Conservation (phyloP, 163 green algal species). For the Prototheca wickerhamii region DNA sequence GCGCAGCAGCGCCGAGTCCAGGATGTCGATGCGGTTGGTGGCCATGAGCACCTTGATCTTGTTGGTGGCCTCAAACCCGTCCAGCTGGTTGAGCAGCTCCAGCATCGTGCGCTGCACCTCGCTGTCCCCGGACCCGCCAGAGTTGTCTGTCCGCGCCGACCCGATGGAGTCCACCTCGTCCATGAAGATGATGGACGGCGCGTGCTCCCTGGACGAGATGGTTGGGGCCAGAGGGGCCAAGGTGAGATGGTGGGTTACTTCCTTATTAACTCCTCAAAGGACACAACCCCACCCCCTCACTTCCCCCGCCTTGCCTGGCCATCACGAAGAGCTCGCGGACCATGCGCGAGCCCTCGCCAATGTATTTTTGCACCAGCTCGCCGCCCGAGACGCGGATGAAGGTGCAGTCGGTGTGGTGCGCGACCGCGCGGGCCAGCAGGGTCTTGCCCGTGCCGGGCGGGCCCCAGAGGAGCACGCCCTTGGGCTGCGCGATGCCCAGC, state of each 20-base stretch:
- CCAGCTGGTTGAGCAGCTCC: conserved; percentile 99
- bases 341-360: conserved; percentile 95
- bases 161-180: conserved; percentile 99
- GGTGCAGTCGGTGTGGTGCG: conserved; percentile 99
- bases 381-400: conserved; percentile 97
- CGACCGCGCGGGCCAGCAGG: conserved; percentile 91
- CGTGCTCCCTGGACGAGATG: conserved; percentile 73
- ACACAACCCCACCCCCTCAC: background rate
- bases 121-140: conserved; percentile 68
- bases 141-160: conserved; percentile 76
- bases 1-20: conserved; percentile 91
- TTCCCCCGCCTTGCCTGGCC: conserved; percentile 55
- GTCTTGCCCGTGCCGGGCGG: conserved; percentile 97
- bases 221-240: background rate
- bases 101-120: conserved; percentile 99
- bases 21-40: conserved; percentile 99
- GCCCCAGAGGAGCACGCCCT: conserved; percentile 96
- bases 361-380: conserved; percentile 99
- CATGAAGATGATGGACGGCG: conserved; percentile 99
- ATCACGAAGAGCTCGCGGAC: conserved; percentile 99
- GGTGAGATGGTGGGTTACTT: background rate
- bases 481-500: conserved; percentile 95
- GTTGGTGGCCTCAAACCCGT: conserved; percentile 97
- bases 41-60: conserved; percentile 99
- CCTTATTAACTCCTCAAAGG: too few relatives aligned